Percentiles rank a stretch among this genome's conserved stretches.
Evolutionary conservation across 805 yeast genomes (phyloP).

Genomic region (Myxozyma mucilagina): DNA sequence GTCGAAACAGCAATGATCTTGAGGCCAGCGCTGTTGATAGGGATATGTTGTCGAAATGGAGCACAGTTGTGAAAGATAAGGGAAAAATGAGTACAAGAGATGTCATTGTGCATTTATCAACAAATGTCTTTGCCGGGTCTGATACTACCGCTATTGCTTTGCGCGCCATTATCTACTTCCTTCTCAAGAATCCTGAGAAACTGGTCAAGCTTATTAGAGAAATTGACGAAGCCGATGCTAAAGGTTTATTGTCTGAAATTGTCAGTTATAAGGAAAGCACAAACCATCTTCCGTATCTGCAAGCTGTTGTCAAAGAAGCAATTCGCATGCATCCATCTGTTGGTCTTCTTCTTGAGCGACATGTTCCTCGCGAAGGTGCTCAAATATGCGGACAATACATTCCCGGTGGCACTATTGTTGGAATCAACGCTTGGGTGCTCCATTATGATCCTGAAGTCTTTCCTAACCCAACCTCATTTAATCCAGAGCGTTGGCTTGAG

Average conservation of each 20-base stretch:
- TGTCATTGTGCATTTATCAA: slow-evolving; percentile 1
- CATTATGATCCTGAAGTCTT: slow-evolving; percentile 56
- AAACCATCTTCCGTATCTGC: not conserved
- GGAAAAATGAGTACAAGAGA: slow-evolving; percentile 3
- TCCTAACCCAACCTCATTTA: slow-evolving; percentile 52
- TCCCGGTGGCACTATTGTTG: slow-evolving; percentile 59
- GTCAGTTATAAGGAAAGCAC: not conserved
- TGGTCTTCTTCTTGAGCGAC: not conserved
- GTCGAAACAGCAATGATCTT: not conserved
- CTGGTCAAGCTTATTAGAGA: not conserved
- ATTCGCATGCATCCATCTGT: slow-evolving; percentile 12
- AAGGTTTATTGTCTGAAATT: not conserved
- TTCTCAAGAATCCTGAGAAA: slow-evolving; percentile 4
- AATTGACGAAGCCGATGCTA: slow-evolving; percentile 2
- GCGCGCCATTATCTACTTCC: not conserved
- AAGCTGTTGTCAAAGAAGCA: slow-evolving; percentile 7
- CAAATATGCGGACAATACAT: slow-evolving; percentile 36
- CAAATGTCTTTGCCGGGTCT: slow-evolving; percentile 5
- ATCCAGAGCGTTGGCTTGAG: slow-evolving; percentile 63
- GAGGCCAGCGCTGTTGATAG: not conserved
- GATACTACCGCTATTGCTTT: slow-evolving; percentile 8
- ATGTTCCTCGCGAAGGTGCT: slow-evolving; percentile 5
- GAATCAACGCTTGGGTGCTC: slow-evolving; percentile 66
- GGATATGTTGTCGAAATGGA: slow-evolving; percentile 10
- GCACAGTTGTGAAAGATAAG: not conserved